These are phyloP conservation scores for Fusarium cicatricum DNA, from an alignment of 2,329 filamentous ascomycete species.

Conservation along the genomic window DNA sequence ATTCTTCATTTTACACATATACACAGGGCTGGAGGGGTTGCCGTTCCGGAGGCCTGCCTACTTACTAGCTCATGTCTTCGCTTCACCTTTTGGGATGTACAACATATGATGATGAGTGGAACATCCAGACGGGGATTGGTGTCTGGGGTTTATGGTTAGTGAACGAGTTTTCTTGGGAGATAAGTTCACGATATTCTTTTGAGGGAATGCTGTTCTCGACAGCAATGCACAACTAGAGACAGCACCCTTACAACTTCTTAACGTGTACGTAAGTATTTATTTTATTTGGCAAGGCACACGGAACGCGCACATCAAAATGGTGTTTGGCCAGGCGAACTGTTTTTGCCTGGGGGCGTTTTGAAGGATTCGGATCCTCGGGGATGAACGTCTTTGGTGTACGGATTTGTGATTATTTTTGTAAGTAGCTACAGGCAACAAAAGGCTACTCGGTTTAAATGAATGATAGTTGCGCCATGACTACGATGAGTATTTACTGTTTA, in stretches of 20 bases:
- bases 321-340: slow-evolving; percentile 49
- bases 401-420: slow-evolving; percentile 24
- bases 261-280: slow-evolving; percentile 49
- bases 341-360: slow-evolving; percentile 43
- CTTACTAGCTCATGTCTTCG: slow-evolving; percentile 27
- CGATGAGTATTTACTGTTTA: slow-evolving; percentile 18
- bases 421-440: slow-evolving; percentile 43
- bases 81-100: slow-evolving; percentile 41
- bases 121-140: slow-evolving; percentile 32
- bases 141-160: slow-evolving; percentile 33
- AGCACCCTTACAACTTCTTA: slow-evolving; percentile 26
- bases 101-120: slow-evolving; percentile 42
- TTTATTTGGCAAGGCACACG: slow-evolving; percentile 46
- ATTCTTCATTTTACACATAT: slow-evolving; percentile 37
- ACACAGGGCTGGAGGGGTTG: slow-evolving; percentile 25
- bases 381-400: slow-evolving; percentile 44
- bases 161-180: slow-evolving; percentile 11
- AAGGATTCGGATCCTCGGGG: slow-evolving; percentile 36
- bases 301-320: slow-evolving; percentile 56
- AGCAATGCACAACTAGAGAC: slow-evolving; percentile 15
- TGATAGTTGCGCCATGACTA: slow-evolving; percentile 34
- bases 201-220: slow-evolving; percentile 13
- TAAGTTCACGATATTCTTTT: slow-evolving; percentile 25
- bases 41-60: slow-evolving; percentile 22
- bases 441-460: slow-evolving; percentile 40